Percentiles rank a stretch among this genome's conserved stretches.
phyloP scores from a whole-genome alignment of 2,329 filamentous ascomycete species.

The Metarhizium album region DNA sequence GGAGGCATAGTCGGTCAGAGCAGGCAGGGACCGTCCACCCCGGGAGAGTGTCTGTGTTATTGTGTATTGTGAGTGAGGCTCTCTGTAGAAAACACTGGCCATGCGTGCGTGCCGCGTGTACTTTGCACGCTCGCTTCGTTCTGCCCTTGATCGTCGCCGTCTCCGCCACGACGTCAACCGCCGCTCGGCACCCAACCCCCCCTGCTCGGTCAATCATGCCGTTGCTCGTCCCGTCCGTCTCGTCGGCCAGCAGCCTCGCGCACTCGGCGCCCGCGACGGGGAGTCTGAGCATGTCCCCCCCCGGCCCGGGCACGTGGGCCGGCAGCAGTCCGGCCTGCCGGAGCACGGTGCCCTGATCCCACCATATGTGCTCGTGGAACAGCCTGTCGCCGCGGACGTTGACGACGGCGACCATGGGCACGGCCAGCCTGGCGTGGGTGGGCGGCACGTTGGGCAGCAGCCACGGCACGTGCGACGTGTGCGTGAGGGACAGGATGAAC shows the following conservation, averaged over 20 bases:
- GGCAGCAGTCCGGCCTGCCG: conserved; percentile 41
- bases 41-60: too few relatives aligned
- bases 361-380: conserved; percentile 54
- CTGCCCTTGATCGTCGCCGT: too few relatives aligned
- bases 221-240: conserved; percentile 8
- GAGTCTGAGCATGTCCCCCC: conserved; percentile 11
- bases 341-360: conserved; percentile 54
- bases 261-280: conserved; percentile 8
- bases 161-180: too few relatives aligned
- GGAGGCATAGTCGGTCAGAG: not conserved
- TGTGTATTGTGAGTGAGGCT: too few relatives aligned
- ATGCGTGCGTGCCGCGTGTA: too few relatives aligned
- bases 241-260: conserved; percentile 7
- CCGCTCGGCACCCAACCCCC: too few relatives aligned
- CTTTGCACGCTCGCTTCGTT: too few relatives aligned
- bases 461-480: conserved; percentile 19
- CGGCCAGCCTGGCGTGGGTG: conserved; percentile 37
- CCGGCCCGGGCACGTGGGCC: conserved; percentile 34
- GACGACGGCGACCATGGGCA: conserved; percentile 52
- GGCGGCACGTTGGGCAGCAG: conserved; percentile 40
- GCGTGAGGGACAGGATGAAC: conserved; percentile 53
- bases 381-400: conserved; percentile 51
- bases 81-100: too few relatives aligned
- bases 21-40: too few relatives aligned
- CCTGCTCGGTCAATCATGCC: conserved; percentile 18